These are phyloP conservation scores for Remersonia thermophila DNA, from an alignment of 2,329 filamentous ascomycete genomes.

Conservation along the genomic window DNA sequence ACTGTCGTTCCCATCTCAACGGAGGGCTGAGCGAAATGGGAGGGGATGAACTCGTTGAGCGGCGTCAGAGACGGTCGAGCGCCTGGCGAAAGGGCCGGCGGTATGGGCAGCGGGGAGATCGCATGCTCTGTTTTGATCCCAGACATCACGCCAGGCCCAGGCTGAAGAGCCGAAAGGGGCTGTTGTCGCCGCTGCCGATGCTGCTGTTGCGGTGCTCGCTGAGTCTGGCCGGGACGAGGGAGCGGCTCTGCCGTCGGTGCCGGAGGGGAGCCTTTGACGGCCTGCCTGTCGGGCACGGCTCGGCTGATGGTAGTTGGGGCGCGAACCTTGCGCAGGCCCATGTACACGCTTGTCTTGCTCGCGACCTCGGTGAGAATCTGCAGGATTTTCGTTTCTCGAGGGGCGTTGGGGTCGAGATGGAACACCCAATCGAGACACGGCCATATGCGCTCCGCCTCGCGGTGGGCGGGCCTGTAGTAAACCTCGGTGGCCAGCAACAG, in stretches of 20 bases:
- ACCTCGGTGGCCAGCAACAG: conserved; percentile 57
- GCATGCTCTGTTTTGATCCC: conserved; percentile 13
- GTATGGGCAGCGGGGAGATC: conserved; percentile 2
- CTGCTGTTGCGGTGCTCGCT: background rate
- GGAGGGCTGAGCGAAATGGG: background rate
- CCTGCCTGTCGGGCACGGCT: conserved; percentile 25
- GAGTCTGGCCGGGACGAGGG: background rate
- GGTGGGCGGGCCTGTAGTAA: conserved; percentile 43
- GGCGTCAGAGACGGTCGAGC: background rate
- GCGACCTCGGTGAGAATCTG: conserved; percentile 50
- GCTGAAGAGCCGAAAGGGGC: background rate
- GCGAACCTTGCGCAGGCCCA: conserved; percentile 44
- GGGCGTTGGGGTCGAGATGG: conserved; percentile 39
- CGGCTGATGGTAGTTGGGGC: conserved; percentile 34
- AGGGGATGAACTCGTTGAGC: background rate
- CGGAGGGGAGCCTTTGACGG: conserved; percentile 22
- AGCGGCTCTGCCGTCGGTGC: conserved; percentile 12
- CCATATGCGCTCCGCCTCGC: conserved; percentile 56
- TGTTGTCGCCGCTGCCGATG: conserved; percentile 5
- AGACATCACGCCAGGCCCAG: background rate
- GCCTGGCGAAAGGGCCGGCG: background rate
- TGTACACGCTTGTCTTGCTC: conserved; percentile 47
- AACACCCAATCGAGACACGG: conserved; percentile 61
- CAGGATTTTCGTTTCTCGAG: conserved; percentile 44
- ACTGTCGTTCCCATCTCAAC: background rate